Percentiles rank a stretch among this genome's conserved stretches.
Conservation (phyloP, 2,329 filamentous ascomycete genomes). For the Diplocarpon rosae region DNA sequence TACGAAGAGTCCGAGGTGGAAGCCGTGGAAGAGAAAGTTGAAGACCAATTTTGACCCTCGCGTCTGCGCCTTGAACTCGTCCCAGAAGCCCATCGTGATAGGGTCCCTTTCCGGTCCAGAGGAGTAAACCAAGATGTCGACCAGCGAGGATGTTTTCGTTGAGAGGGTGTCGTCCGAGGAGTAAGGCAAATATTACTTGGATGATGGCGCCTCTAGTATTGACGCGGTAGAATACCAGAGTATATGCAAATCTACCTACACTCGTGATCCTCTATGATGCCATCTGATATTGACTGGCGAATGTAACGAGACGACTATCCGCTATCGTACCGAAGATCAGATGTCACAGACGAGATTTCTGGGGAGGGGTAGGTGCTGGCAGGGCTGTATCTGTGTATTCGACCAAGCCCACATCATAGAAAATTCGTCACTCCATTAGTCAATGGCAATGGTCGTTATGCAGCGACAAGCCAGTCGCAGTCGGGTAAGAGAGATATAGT, state of each 20-base stretch:
- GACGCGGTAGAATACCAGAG: slow-evolving; percentile 20
- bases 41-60: slow-evolving; percentile 63
- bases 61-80: slow-evolving; percentile 49
- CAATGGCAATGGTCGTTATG: no score
- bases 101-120: slow-evolving; percentile 10
- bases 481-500: no score
- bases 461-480: no score
- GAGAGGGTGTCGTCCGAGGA: slow-evolving; percentile 23
- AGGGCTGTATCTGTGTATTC: slow-evolving; percentile 11
- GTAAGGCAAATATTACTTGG: slow-evolving; percentile 18
- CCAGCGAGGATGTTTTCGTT: slow-evolving; percentile 38
- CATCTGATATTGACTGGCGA: slow-evolving; percentile 20
- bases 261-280: slow-evolving; percentile 23
- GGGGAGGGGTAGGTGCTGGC: slow-evolving; percentile 4
- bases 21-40: slow-evolving; percentile 68
- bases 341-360: slow-evolving; percentile 37
- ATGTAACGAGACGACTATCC: slow-evolving; percentile 4
- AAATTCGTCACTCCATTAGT: neutral
- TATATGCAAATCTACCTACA: slow-evolving; percentile 10
- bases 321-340: slow-evolving; percentile 30
- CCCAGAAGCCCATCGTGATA: slow-evolving; percentile 21
- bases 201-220: slow-evolving; percentile 13
- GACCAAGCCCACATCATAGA: slow-evolving; percentile 14
- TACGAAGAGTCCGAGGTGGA: slow-evolving; percentile 70
- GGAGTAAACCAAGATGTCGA: slow-evolving; percentile 37